Percentiles rank a stretch among this genome's conserved stretches.
Evolutionary conservation across 1,284 basidiomycete species (phyloP).

Genomic region (Malassezia obtusa): DNA sequence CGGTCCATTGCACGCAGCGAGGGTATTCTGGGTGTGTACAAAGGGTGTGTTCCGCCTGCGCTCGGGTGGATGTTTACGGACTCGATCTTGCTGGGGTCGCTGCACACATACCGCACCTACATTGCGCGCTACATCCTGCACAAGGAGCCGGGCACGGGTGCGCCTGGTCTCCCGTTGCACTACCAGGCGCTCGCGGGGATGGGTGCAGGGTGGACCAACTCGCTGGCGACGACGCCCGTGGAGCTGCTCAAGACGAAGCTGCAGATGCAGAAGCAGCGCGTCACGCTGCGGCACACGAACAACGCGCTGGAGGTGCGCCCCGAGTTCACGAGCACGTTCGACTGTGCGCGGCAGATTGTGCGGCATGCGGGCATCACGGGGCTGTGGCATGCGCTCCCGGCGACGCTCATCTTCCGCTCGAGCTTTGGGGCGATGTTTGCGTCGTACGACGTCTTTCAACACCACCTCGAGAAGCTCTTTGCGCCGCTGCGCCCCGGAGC

Average conservation of each 20-base stretch:
- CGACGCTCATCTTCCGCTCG: conserved; percentile 48
- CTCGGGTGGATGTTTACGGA: conserved; percentile 69
- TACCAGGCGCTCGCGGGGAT: conserved; percentile 56
- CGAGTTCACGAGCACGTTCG: conserved; percentile 43
- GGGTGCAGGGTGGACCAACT: conserved; percentile 68
- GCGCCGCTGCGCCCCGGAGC: conserved; percentile 13
- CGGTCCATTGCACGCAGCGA: conserved; percentile 59
- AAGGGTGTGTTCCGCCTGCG: conserved; percentile 58
- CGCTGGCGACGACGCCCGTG: conserved; percentile 58
- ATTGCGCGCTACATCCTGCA: conserved; percentile 15
- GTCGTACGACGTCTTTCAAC: conserved; percentile 43
- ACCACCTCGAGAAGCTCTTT: conserved; percentile 16
- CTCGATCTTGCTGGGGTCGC: conserved; percentile 62
- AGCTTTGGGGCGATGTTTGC: conserved; percentile 43
- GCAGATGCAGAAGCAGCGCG: conserved; percentile 62
- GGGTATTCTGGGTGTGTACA: conserved; percentile 46
- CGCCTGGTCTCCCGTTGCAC: conserved; percentile 13
- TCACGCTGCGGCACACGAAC: conserved; percentile 28
- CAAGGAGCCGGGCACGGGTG: conserved; percentile 17
- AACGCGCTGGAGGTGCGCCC: background rate
- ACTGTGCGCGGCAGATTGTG: conserved; percentile 46
- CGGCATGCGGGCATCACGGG: conserved; percentile 34
- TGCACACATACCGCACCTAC: conserved; percentile 48
- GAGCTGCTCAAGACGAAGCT: conserved; percentile 58
- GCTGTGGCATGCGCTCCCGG: conserved; percentile 48